These are phyloP conservation scores for Dryas integrifolia DNA, from an alignment of 331 rosid genomes.

Conservation along the genomic window DNA sequence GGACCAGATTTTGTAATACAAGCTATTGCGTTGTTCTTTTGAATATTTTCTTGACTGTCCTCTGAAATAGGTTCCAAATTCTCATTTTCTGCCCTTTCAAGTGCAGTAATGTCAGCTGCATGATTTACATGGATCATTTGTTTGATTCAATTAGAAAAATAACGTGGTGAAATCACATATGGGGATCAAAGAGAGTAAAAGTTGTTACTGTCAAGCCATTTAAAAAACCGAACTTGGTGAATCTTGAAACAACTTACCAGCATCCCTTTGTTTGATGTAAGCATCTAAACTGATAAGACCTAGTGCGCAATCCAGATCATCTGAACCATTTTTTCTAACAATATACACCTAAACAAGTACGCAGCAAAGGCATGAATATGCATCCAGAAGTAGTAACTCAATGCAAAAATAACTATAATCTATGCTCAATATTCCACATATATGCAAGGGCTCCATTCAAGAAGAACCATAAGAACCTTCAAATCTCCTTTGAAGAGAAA, in stretches of 20 bases:
- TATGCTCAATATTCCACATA: neutral
- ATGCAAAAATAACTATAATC: neutral
- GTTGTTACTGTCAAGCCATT: neutral
- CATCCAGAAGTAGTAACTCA: neutral
- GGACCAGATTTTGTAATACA: neutral
- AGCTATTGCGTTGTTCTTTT: neutral
- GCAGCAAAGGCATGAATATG: slow-evolving; percentile 1
- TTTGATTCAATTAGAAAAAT: no score
- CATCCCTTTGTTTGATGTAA: slow-evolving; percentile 9
- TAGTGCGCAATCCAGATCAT: slow-evolving; percentile 45
- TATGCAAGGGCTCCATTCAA: no score
- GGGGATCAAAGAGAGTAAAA: neutral
- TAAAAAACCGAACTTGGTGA: neutral
- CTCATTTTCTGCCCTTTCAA: slow-evolving; percentile 12
- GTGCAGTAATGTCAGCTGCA: slow-evolving; percentile 13
- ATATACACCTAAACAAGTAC: slow-evolving; percentile 47
- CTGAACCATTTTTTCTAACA: slow-evolving; percentile 34
- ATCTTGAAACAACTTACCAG: slow-evolving; percentile 29
- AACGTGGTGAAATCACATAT: neutral
- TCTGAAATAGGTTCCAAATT: slow-evolving; percentile 8
- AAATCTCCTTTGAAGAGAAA: no score
- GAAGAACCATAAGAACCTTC: no score
- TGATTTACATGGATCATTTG: neutral
- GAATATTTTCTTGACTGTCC: slow-evolving; percentile 19
- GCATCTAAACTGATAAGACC: slow-evolving; percentile 35